A percentile compares a stretch with the other conserved stretches of the same genome.
phyloP scores from a whole-genome alignment of 805 yeast genomes.

The Kuraishia molischiana region DNA sequence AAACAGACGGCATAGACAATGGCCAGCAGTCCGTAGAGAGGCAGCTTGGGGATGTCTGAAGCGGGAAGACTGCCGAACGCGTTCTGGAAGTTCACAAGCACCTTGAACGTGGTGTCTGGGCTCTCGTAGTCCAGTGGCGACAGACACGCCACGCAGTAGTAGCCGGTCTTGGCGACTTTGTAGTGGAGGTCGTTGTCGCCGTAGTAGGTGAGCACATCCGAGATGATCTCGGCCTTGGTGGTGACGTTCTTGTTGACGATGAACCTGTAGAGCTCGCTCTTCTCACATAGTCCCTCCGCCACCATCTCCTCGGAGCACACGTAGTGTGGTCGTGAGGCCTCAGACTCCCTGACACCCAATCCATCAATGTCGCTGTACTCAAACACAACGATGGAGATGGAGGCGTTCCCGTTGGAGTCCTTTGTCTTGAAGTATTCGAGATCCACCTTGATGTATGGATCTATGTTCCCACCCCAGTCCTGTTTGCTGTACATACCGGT shows the following conservation, averaged over 20 bases:
- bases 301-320: conserved; percentile 71
- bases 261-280: conserved; percentile 49
- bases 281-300: conserved; percentile 42
- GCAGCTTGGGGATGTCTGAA: conserved; percentile 82
- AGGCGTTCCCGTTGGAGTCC: conserved; percentile 26
- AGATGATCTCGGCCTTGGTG: conserved; percentile 39
- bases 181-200: conserved; percentile 60
- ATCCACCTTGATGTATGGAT: conserved; percentile 50
- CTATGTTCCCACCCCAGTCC: conserved; percentile 78
- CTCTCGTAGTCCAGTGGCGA: conserved; percentile 26
- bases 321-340: conserved; percentile 38
- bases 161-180: conserved; percentile 68
- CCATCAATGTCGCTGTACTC: conserved; percentile 71
- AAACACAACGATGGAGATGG: conserved; percentile 63
- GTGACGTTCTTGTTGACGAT: conserved; percentile 36
- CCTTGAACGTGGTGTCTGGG: conserved; percentile 35
- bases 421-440: conserved; percentile 20
- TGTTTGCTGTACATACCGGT: conserved; percentile 82
- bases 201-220: conserved; percentile 41
- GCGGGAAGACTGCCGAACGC: conserved; percentile 89
- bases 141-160: conserved; percentile 80
- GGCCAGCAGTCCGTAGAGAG: conserved; percentile 80
- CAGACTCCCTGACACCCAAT: conserved; percentile 45
- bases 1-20: conserved; percentile 74
- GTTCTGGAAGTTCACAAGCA: conserved; percentile 77